Evolutionary conservation across 495 filamentous ascomycete species (phyloP), one percentile per base, ranked within the genome.

Genomic region (Xylaria nigripes): DNA sequence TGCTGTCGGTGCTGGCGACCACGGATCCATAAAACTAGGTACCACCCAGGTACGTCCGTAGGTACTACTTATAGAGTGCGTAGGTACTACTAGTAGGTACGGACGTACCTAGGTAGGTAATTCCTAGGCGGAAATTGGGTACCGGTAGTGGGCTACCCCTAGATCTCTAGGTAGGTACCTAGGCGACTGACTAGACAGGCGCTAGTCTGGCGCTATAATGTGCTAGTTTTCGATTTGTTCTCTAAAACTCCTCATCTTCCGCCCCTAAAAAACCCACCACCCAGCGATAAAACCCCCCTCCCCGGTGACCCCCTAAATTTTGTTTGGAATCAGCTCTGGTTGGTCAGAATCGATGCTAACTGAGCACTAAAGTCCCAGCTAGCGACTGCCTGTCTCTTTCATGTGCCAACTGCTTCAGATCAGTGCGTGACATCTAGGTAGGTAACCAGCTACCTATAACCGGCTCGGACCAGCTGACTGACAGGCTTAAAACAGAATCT

Each of bases 211-310:
- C 12, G 32, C 12, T 4, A 2, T 34, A 34, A 9, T 13, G 32
- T 10, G 32, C 27, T 9, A 29, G 7, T 34, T 10, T 6, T 10
- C 12, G 32, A 34, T 34, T 34, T 34, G 15, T 21, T 41, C 38
- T 41, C 38, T 41, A 54, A 46, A 54, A 54, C 8, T 54, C 51
- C 40, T 25, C 24, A 21, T 36, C 9, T 23, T 30, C 49, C 30
- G 9, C 45, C 27, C 45, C 40, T 29, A 41, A 45, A 22, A 50
- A 30, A 29, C 25, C 25, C 25, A 29, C 3, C 25, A n/a, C n/a
- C n/a, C n/a, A n/a, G n/a, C n/a, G n/a, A n/a, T n/a, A n/a, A n/a
- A n/a, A n/a, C n/a, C n/a, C n/a, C n/a, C n/a, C 16, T 21, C 19
- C 48, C 23, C 15, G 21, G 29, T 22, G 3, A 29, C 36, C 19